These are phyloP conservation scores for Fusarium tanahbumbuense DNA, from an alignment of 2,329 filamentous ascomycete species.

Conservation along the genomic window DNA sequence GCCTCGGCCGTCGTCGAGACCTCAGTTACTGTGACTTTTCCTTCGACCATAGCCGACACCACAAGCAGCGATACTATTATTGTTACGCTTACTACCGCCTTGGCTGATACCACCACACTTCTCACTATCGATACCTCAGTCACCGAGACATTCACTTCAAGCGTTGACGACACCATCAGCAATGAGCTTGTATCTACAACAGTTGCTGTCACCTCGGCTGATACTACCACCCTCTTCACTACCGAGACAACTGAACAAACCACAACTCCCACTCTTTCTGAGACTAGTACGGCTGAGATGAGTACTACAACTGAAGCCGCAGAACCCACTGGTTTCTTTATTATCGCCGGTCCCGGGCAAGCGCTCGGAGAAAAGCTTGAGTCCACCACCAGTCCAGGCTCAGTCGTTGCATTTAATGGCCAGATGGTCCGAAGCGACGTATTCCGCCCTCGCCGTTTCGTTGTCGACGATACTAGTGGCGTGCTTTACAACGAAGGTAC, in stretches of 20 bases:
- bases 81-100: not conserved
- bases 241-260: not conserved
- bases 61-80: not conserved
- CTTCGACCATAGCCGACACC: not conserved
- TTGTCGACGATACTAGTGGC: fast-evolving
- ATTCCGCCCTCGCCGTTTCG: not conserved
- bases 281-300: not conserved
- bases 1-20: not conserved
- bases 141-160: not conserved
- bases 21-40: not conserved
- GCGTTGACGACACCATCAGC: not conserved
- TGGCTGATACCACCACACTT: not conserved
- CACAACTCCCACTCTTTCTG: not conserved
- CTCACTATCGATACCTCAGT: not conserved
- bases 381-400: too few relatives aligned
- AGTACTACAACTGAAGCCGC: not conserved
- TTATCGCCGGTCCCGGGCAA: too few relatives aligned
- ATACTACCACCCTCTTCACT: not conserved
- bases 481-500: not conserved
- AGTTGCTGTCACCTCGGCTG: not conserved
- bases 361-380: too few relatives aligned
- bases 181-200: not conserved
- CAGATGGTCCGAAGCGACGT: too few relatives aligned
- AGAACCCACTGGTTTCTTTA: not conserved
- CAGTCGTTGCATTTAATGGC: too few relatives aligned